These are phyloP conservation scores for Daldinia decipiens DNA, from an alignment of 495 filamentous ascomycete genomes.

Conservation along the genomic window DNA sequence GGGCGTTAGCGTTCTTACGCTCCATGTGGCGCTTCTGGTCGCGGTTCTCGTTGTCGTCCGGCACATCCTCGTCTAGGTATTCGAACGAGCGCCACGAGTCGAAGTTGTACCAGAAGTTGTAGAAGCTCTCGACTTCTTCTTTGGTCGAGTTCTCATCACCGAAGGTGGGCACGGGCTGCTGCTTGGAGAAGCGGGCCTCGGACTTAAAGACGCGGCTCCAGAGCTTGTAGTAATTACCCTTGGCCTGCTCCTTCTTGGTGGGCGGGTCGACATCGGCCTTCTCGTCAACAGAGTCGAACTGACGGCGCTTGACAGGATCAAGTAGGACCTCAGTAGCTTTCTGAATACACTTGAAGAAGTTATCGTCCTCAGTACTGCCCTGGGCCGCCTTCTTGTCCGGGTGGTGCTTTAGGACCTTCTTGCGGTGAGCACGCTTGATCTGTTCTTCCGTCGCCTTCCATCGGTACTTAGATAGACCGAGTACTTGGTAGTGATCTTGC, in stretches of 20 bases:
- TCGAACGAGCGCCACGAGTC: slow-evolving; percentile 98
- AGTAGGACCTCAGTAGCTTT: slow-evolving; percentile 93
- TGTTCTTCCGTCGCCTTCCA: slow-evolving; percentile 93
- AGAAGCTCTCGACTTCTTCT: slow-evolving; percentile 92
- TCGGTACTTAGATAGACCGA: slow-evolving; percentile 91
- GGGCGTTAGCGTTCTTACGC: slow-evolving; percentile 96
- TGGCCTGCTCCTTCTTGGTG: slow-evolving; percentile 83
- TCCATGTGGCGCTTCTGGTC: slow-evolving; percentile 98
- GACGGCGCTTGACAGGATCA: slow-evolving; percentile 90
- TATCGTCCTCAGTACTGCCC: slow-evolving; percentile 89
- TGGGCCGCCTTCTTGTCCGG: slow-evolving; percentile 97
- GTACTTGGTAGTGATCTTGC: slow-evolving; percentile 98
- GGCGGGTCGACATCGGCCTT: slow-evolving; percentile 90
- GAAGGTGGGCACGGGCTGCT: slow-evolving; percentile 83
- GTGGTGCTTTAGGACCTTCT: slow-evolving; percentile 99
- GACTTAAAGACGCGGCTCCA: slow-evolving; percentile 88
- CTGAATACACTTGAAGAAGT: slow-evolving; percentile 99
- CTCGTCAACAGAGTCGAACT: slow-evolving; percentile 97
- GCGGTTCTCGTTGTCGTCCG: slow-evolving; percentile 97
- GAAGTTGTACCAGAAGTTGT: slow-evolving; percentile 99
- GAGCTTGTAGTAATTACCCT: slow-evolving; percentile 93
- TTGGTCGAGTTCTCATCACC: slow-evolving; percentile 86
- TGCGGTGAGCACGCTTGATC: slow-evolving; percentile 97
- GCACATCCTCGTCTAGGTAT: slow-evolving; percentile 98
- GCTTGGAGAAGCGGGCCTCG: slow-evolving; percentile 91